Base-by-base conservation (phyloP, 495 filamentous ascomycete genomes). In the Trichoderma erinaceum region DNA sequence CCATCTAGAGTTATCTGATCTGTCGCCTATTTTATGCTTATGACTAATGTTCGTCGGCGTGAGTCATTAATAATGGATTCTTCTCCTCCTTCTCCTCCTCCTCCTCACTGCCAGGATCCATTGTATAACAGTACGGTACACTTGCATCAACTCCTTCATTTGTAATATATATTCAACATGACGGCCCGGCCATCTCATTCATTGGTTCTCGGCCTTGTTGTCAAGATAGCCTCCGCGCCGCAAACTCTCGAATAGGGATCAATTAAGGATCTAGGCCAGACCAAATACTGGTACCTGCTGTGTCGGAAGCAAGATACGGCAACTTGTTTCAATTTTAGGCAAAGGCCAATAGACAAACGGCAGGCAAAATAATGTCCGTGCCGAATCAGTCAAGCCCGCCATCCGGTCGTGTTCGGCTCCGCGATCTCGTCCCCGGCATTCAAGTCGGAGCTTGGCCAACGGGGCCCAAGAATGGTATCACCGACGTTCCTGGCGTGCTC, bases 401-500 rank as follows among this genome's bases (percentile, higher is more conserved):
- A 5, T 61, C 56, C 56, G 56, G 8, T 35, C 56, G 56, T 15
- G 25, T 61, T 21, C 56, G 56, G 25, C 56, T 85, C 66, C 77
- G 82, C 7, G 77, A 80, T 58, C 71, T 84, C 63, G 71, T 82
- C 61, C 81, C 78, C 52, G 63, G 72, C 46, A 71, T 83, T 67
- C 67, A 76, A 66, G 68, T 82, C 12, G 79, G 80, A 38, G 63
- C 68, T 32, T 76, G 73, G 71, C 69, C 69, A 11, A 74, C 81
- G 7, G 83, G 82, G 3, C 74, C 78, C 2, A 76, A 78, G 18
- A 85, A 85, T 73, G 78, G 77, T 67, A 70, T 85, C 50, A 83
- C 82, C 43, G 82, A 85, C 70, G 77, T 86, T 25, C 76, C 79
- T 46, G 81, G 81, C 2, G 81, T 85, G 1, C 74, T 77, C 13